Evolutionary conservation across 768 basidiomycete genomes (phyloP), one percentile per base, ranked within the genome.

Genomic region (Tulasnella sp.): DNA sequence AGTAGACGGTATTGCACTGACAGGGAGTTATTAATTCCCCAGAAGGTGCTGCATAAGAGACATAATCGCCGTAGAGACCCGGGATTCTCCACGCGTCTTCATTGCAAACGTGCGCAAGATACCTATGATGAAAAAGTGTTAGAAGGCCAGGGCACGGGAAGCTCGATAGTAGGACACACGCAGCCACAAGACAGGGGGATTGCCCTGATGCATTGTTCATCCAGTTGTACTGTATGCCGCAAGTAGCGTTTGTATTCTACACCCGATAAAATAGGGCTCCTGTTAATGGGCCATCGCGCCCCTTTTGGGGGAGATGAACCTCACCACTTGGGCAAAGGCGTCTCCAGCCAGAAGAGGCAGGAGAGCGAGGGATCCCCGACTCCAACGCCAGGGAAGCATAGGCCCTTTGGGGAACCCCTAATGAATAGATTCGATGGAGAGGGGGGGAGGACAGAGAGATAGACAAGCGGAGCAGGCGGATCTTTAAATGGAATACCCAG

Each of bases 1-100:
- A 80, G 16, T 44, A 37, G 58, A 80, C 80, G 75, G 80, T 80
- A 37, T 80, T 80, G 54, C 80, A 80, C 40, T 64, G 24, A 50
- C 79, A 80, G 6, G 34, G 73, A 7, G 41, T 80, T 69, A 31
- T 31, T 37, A 69, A 31, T 28, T 28, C 14, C 11, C 64, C 34
- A 31, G 64, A 28, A 8, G 64, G 64, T 28, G 64, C 28, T 18
- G 9, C 64, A 40, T 54, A 77, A 1, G 46, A 8, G 14, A n/a
- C n/a, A n/a, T 34, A 2, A 28, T 5, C 76, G 22, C 46, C 37
- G 24, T 77, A 12, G 46, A 75, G 74, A 41, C 40, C 18, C 24
- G 16, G 28, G 40, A 77, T 44, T 18, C 44, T 41, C 60, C 78
- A 79, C 2, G 24, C 9, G 40, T 41, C 74, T 3, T 44, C 22